A percentile compares a stretch with the other conserved stretches of the same genome.
These are phyloP conservation scores for Madurella mycetomatis DNA, from an alignment of 2,329 filamentous ascomycete species.

Conservation along the genomic window DNA sequence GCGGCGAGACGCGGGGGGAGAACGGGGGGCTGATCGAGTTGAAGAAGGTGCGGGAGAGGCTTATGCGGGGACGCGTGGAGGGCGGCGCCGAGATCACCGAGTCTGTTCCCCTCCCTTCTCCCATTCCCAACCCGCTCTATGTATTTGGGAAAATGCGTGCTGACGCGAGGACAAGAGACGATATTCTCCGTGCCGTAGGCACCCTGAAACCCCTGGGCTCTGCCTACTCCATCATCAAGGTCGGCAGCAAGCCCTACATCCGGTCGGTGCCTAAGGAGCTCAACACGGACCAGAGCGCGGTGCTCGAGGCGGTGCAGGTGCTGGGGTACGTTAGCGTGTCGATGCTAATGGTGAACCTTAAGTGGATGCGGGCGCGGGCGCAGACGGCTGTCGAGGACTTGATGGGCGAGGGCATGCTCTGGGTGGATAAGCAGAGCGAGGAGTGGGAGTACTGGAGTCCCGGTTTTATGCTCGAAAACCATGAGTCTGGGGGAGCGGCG, in stretches of 20 bases:
- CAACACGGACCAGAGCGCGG: constrained; percentile 87
- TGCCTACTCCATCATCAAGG: constrained; percentile 77
- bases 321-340: constrained; percentile 85
- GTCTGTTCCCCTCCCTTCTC: constrained; percentile 37
- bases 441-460: constrained; percentile 96
- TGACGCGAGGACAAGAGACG: constrained; percentile 53
- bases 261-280: constrained; percentile 91
- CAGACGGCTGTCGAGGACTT: constrained; percentile 88
- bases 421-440: constrained; percentile 79
- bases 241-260: constrained; percentile 83
- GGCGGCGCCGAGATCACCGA: constrained; percentile 78
- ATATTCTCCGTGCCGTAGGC: constrained; percentile 83
- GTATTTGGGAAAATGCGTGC: too few species aligned
- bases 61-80: constrained; percentile 68
- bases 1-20: constrained; percentile 76
- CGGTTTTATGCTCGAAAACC: constrained; percentile 58
- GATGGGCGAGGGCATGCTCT: constrained; percentile 82
- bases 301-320: constrained; percentile 85
- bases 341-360: constrained; percentile 82
- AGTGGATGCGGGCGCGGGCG: constrained; percentile 80
- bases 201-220: constrained; percentile 83
- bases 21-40: constrained; percentile 91
- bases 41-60: constrained; percentile 70
- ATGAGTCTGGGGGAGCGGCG: constrained; percentile 21
- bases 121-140: too few species aligned